These are phyloP conservation scores for Malus hybrid DNA, from an alignment of 331 rosid genomes.

Conservation along the genomic window DNA sequence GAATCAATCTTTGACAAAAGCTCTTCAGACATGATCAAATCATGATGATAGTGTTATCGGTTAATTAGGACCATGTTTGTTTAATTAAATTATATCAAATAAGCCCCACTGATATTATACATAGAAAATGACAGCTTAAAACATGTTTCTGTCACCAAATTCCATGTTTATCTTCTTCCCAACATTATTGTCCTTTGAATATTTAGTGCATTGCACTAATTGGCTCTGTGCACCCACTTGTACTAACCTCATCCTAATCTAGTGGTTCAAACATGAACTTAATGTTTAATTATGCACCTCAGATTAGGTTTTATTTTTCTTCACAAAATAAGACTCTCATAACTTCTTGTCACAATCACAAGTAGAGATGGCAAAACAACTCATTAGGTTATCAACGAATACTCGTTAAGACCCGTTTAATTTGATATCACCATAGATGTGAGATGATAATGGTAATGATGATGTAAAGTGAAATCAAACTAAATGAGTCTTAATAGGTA, in stretches of 20 bases:
- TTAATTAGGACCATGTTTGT: constrained; percentile 4
- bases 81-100: constrained; percentile 1
- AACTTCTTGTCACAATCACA: no score
- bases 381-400: no score
- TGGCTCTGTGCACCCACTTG: constrained; percentile 23
- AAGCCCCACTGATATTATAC: constrained; percentile 18
- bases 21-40: constrained; percentile 13
- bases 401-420: no score
- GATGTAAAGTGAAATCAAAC: no score
- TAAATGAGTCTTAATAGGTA: no score
- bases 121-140: constrained; percentile 16
- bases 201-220: constrained; percentile 15
- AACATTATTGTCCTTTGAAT: constrained; percentile 9
- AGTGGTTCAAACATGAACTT: neutral
- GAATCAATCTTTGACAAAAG: constrained; percentile 20
- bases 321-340: no score
- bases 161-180: constrained; percentile 37
- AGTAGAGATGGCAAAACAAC: no score
- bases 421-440: no score
- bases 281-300: neutral
- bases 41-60: constrained; percentile 12
- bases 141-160: constrained; percentile 55
- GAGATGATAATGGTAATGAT: no score
- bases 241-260: constrained; percentile 5
- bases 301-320: no score